Base-by-base conservation (phyloP, 169 alveolate genomes). In the Plasmodium vivax region DNA sequence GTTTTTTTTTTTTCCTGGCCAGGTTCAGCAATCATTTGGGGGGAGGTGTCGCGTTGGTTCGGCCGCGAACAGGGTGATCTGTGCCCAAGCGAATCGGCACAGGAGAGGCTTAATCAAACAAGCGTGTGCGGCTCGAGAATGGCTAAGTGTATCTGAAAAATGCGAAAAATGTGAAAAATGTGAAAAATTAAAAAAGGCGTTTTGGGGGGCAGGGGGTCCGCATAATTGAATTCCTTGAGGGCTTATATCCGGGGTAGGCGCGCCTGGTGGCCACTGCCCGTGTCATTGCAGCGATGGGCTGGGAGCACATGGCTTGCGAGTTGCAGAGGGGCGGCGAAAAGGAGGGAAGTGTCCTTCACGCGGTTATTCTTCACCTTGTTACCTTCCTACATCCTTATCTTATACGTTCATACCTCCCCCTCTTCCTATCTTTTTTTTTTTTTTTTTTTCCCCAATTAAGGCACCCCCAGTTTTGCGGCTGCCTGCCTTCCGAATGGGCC, bases 391-490 rank as follows among this genome's bases (percentile, higher is more conserved):
- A 36, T 38, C 0, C 7, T 41, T 41, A 38, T 38, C 27, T 23
- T 34, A 34, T 34, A 3, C 45, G 45, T 38, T n/a, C n/a, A n/a
- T n/a, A 4, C 45, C 45, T 38, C 6, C 45, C 45, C 2, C 45
- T 38, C 45, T 38, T 38, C 9, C 45, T 43, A 43, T 43, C 54
- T 77, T 77, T 77, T 77, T 77, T 77, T 77, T 77, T 77, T 77
- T 38, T 34, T 77, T 77, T 77, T 30, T 14, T 3, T 38, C 8
- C 47, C 6, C 8, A 77, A 77, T n/a, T 14, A 77, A 38, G 84
- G 58, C 51, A 45, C 84, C 32, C 51, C 38, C 19, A 36, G 19
- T 9, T 41, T 77, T 58, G 19, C 32, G 8, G 32, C 27, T 34
- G 41, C 30, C 43, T 27, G 58, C 10, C 19, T 14, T 77, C n/a